Evolutionary conservation across 2,329 filamentous ascomycete species (phyloP).

Genomic region (Penicillium sp.): DNA sequence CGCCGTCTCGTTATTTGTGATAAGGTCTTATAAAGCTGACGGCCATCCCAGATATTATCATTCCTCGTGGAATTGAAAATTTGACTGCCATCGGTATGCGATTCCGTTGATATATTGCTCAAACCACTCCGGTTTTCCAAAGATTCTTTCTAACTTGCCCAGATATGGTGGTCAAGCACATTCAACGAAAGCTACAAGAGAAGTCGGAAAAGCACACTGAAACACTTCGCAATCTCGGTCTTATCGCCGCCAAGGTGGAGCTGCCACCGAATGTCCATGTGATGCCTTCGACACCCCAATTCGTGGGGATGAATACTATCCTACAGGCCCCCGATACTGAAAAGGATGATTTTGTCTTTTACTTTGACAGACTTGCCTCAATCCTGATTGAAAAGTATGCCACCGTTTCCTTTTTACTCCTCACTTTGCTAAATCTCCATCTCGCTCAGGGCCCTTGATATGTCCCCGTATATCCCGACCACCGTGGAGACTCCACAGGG

Average conservation of each 20-base stretch:
- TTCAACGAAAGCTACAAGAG: slow-evolving; percentile 81
- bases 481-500: slow-evolving; percentile 73
- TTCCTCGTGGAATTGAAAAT: slow-evolving; percentile 93
- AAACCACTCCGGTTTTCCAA: background rate
- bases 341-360: slow-evolving; percentile 94
- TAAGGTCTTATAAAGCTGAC: slow-evolving; percentile 13
- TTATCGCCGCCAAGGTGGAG: slow-evolving; percentile 70
- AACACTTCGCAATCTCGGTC: slow-evolving; percentile 75
- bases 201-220: slow-evolving; percentile 84
- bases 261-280: slow-evolving; percentile 76
- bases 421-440: slow-evolving; percentile 1
- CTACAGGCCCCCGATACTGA: slow-evolving; percentile 78
- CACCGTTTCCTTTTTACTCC: background rate
- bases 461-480: slow-evolving; percentile 68
- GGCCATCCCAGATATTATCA: slow-evolving; percentile 73
- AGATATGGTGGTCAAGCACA: slow-evolving; percentile 94
- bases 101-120: background rate
- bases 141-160: slow-evolving; percentile 27
- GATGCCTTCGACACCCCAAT: slow-evolving; percentile 76
- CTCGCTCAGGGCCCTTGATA: slow-evolving; percentile 69
- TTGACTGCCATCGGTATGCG: slow-evolving; percentile 75
- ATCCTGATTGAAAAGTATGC: slow-evolving; percentile 73
- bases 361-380: slow-evolving; percentile 88
- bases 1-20: too few species aligned
- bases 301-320: slow-evolving; percentile 87